A percentile compares a stretch with the other conserved stretches of the same genome.
phyloP scores from a whole-genome alignment of 2,329 filamentous ascomycete species.

The Xylariaceae sp. region DNA sequence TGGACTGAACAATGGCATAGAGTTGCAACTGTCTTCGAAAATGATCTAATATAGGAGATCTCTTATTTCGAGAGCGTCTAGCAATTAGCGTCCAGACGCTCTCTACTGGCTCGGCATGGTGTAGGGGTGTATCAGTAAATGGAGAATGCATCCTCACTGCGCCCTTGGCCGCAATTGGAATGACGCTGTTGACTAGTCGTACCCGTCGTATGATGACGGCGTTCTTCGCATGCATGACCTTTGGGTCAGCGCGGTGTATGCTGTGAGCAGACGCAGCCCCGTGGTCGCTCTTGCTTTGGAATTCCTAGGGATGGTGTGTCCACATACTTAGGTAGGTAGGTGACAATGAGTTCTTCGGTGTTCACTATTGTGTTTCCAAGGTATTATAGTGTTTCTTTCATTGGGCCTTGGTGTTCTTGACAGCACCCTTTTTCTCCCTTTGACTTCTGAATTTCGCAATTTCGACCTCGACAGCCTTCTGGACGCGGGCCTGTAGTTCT shows the following conservation, averaged over 20 bases:
- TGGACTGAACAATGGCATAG: not conserved
- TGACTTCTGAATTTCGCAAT: slow-evolving; percentile 65
- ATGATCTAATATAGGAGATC: slow-evolving; percentile 8
- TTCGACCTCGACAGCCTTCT: slow-evolving; percentile 69
- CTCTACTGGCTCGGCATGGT: slow-evolving; percentile 9
- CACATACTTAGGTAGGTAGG: not conserved
- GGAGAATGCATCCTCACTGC: slow-evolving; percentile 2
- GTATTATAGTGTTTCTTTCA: slow-evolving; percentile 21
- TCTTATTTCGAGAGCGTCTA: no score
- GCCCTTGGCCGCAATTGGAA: slow-evolving; percentile 11
- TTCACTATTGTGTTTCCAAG: not conserved
- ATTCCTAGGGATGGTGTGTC: not conserved
- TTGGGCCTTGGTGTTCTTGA: slow-evolving; percentile 48
- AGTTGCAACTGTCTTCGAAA: slow-evolving; percentile 2
- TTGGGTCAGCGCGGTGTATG: no score
- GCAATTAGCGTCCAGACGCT: slow-evolving; percentile 9
- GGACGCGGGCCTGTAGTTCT: slow-evolving; percentile 75
- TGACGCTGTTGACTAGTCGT: slow-evolving; percentile 1
- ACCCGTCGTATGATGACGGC: not conserved
- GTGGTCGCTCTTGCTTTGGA: no score
- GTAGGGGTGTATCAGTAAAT: slow-evolving; percentile 13
- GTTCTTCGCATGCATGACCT: no score
- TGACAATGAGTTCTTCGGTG: not conserved
- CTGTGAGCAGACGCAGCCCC: no score
- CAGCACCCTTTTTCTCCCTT: slow-evolving; percentile 39